Percentiles rank a stretch among this genome's conserved stretches.
Conservation (phyloP, 108 stramenopile genomes). For the Cyclotella cryptica region DNA sequence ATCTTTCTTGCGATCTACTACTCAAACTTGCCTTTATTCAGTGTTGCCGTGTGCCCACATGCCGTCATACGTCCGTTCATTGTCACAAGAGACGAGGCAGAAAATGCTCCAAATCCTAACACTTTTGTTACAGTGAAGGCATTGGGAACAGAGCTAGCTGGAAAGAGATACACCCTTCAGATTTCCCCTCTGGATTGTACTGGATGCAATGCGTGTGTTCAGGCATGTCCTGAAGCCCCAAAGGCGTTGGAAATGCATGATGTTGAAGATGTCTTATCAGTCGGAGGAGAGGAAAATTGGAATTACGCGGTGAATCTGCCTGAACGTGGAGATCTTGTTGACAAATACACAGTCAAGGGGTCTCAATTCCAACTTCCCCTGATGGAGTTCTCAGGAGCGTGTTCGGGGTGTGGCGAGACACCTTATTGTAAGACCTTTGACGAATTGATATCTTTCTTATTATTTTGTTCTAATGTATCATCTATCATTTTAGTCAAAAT, state of each 20-base stretch:
- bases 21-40: not conserved
- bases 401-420: constrained; percentile 71
- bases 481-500: constrained; percentile 42
- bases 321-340: constrained; percentile 61
- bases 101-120: constrained; percentile 55
- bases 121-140: constrained; percentile 58
- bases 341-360: constrained; percentile 61
- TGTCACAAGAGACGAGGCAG: constrained; percentile 63
- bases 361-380: constrained; percentile 75
- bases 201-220: constrained; percentile 71
- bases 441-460: not conserved
- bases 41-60: constrained; percentile 67
- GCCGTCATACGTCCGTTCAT: constrained; percentile 71
- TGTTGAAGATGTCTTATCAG: constrained; percentile 48
- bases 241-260: constrained; percentile 68
- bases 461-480: too few species aligned
- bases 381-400: constrained; percentile 73
- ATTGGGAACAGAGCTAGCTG: constrained; percentile 56
- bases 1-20: not conserved
- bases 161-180: constrained; percentile 63
- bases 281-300: constrained; percentile 61
- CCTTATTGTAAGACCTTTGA: constrained; percentile 47
- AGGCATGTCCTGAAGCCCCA: constrained; percentile 69
- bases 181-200: constrained; percentile 72
- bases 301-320: constrained; percentile 63